Evolutionary conservation across 306 rosid genomes (phyloP).

Genomic region (Arachis hypogaea): DNA sequence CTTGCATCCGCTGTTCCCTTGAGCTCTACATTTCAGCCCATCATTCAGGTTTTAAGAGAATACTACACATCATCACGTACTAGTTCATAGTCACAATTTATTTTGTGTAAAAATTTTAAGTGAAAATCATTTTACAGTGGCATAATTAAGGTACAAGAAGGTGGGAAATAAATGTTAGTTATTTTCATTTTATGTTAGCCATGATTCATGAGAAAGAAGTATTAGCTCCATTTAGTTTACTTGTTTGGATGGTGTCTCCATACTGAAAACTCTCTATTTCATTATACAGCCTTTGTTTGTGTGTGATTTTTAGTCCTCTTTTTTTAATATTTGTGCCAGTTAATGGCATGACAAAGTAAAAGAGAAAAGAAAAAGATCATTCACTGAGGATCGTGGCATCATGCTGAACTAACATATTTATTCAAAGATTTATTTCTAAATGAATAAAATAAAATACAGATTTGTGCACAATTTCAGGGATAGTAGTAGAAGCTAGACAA

Average conservation of each 20-base stretch:
- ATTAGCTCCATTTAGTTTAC: neutral
- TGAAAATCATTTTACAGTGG: no score
- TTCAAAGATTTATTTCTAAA: conserved; percentile 6
- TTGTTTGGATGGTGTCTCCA: neutral
- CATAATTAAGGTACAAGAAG: no score
- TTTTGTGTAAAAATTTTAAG: no score
- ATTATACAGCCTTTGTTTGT: neutral
- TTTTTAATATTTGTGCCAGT: neutral
- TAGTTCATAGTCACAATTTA: conserved; percentile 29
- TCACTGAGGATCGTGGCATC: neutral
- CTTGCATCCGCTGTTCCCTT: conserved; percentile 55
- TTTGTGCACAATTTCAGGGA: neutral
- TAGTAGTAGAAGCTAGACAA: conserved; percentile 2
- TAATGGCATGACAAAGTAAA: conserved; percentile 1
- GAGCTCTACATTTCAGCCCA: conserved; percentile 59
- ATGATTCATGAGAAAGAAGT: neutral
- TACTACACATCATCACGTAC: conserved; percentile 38
- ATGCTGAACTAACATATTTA: neutral
- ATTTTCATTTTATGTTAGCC: no score
- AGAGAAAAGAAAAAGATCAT: neutral
- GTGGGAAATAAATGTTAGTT: no score
- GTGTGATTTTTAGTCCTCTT: neutral
- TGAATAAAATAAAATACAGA: neutral
- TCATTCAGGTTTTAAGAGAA: conserved; percentile 55
- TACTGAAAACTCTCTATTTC: conserved; percentile 9